Evolutionary conservation across 805 yeast species (phyloP), one percentile per base, ranked within the genome.

Genomic region (Candida chilensis): DNA sequence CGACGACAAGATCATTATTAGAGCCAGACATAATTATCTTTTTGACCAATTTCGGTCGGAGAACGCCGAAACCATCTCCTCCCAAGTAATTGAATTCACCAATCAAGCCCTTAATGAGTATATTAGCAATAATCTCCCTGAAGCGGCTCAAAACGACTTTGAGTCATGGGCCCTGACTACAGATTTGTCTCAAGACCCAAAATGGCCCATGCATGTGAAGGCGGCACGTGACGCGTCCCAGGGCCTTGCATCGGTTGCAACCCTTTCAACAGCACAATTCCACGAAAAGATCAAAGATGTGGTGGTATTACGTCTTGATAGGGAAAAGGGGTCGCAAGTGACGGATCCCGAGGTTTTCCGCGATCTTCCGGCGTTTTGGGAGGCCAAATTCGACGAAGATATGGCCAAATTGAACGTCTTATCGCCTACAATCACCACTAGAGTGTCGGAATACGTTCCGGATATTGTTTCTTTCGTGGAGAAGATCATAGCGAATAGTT

Each of bases 371-470:
- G 74, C 94, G 3, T 83, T 60, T 52, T 92, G 96, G 96, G 98
- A 92, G 57, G 60, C 65, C 33, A 76, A 79, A 48, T 92, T 67
- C 50, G 83, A 90, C 53, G 64, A 71, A 33, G 98, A 92, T 48
- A 92, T 92, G 98, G 63, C 63, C 4, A 66, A 67, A 19, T 67
- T 92, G 52, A 88, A 88, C 45, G 97, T 92, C 5, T 60, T 83
- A 30, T 81, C 92, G 8, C 81, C 97, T 3, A 68, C 82, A 3
- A 70, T 87, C 17, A 84, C 94, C 17, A 92, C 98, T 3, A 75
- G 98, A 40, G 98, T 92, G 11, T 82, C 95, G 4, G 98, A 92
- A 54, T 90, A 86, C 47, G 78, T 90, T 27, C 96, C 97, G 2
- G 96, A 92, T 47, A 88, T 92, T 52, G 73, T 90, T 25, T 70